Evolutionary conservation across 345 rosid genomes (phyloP), one percentile per base, ranked within the genome.

Genomic region (Theobroma cacao): DNA sequence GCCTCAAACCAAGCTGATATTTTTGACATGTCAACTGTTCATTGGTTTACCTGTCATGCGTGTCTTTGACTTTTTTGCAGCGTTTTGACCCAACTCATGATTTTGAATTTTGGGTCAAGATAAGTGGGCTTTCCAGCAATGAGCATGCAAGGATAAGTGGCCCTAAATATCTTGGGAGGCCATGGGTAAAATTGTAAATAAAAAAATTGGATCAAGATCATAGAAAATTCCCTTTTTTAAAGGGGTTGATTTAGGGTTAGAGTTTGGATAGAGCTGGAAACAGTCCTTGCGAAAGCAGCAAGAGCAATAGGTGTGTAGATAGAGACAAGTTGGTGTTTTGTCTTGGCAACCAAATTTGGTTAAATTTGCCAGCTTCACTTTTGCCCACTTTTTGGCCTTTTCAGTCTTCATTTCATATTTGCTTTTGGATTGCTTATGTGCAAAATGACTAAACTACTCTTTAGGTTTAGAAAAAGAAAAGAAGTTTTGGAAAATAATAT

Each of bases 301-400:
- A 2, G 28, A n/a, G 28, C 24, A 48, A 82, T 17, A 62, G 60
- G 43, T 31, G 64, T 33, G 43, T 50, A 18, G 69, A 77, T 26
- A 72, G 72, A 20, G 26, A 52, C 62, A 53, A 4, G 7, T 68
- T 68, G 70, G 63, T 26, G 2, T 53, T 62, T 85, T 76, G 75
- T 70, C 41, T 14, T 56, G 75, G 28, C 70, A 71, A 64, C 80
- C 77, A 75, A 71, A 65, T 76, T 80, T 75, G 77, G 79, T 67
- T 77, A 73, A 52, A 62, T 30, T 33, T 6, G 11, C 9, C 63
- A 30, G 52, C 76, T 31, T 82, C 80, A 77, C 77, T 47, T 17
- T 5, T 48, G 82, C 88, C 83, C 33, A 28, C 75, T 15, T 33
- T 64, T 24, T 80, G 50, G 26, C 75, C 48, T 34, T 73, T 68